Evolutionary conservation across 371 early-diverging fungal species (phyloP), one percentile per base, ranked within the genome.

Genomic region (Sporodiniella umbellata): DNA sequence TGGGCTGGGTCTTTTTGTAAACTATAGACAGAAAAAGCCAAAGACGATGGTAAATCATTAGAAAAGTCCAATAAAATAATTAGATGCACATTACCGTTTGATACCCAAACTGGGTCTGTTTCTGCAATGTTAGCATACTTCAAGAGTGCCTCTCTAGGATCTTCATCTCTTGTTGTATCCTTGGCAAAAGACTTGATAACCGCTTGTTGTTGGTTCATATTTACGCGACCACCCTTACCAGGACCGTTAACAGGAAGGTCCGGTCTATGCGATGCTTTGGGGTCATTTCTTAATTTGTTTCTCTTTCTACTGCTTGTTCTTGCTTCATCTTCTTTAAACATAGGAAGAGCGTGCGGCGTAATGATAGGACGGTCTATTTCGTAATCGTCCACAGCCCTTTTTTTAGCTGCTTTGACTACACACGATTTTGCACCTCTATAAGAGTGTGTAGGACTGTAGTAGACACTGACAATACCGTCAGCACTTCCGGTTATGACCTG

Each of bases 111-210:
- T 2, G 95, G 95, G 45, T 94, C 85, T 17, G 78, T 76, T 63
- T 88, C 88, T 0, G 96, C 93, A 1, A 71, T 75, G 14, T 85
- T 79, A 1, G 97, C 96, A 69, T 93, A 92, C 57, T 83, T 90
- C 21, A 98, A 72, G 56, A 98, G 80, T 8, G 95, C 98, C 50
- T 90, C 97, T 35, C 98, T 80, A 14, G 98, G 98, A 75, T 98
- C 98, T 47, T 93, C 95, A 56, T 90, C 90, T 59, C 88, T 78
- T 33, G 84, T 81, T 7, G 87, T 90, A 62, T 95, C 93, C 62
- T 92, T 95, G 10, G 85, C 80, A 17, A 95, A 67, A 11, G 78
- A 74, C 43, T 88, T 86, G 80, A 95, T 84, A 7, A 95, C 86
- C 48, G 88, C 86, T 64, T 93, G 92, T 8, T 92, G 88, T 39